These are phyloP conservation scores for Cyclotella cryptica DNA, from an alignment of 108 stramenopile genomes.

Conservation along the genomic window DNA sequence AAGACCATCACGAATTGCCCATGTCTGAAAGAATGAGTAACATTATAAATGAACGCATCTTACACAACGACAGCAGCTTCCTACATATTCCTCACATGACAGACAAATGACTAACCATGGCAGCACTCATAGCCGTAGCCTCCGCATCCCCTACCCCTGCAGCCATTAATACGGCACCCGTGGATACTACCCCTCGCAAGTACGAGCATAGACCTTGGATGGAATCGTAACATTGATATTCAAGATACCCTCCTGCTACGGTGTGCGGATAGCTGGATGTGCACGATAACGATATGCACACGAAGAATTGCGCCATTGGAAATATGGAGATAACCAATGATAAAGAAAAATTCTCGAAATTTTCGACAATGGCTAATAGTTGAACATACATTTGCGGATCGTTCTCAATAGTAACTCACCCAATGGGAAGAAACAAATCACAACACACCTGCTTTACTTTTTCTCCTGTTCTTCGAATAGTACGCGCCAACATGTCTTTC, in stretches of 20 bases:
- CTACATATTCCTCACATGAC: background rate
- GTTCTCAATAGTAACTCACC: slow-evolving; percentile 21
- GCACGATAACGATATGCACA: background rate
- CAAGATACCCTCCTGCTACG: slow-evolving; percentile 75
- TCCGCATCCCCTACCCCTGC: slow-evolving; percentile 90
- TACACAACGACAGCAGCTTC: background rate
- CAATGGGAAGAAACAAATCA: slow-evolving; percentile 76
- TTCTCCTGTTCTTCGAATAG: background rate
- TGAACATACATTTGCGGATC: too few species aligned
- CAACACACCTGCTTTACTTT: slow-evolving; percentile 25
- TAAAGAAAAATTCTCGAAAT: background rate
- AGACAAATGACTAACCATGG: slow-evolving; percentile 39
- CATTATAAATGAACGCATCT: too few species aligned
- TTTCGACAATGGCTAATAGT: background rate
- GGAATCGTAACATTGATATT: slow-evolving; percentile 92
- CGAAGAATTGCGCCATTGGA: background rate
- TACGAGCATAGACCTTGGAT: slow-evolving; percentile 95
- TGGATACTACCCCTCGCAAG: slow-evolving; percentile 88
- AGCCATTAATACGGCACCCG: slow-evolving; percentile 83
- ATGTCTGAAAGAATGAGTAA: slow-evolving; percentile 35
- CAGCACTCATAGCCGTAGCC: slow-evolving; percentile 87
- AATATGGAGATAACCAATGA: too few species aligned
- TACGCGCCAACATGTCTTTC: background rate
- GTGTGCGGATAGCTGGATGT: slow-evolving; percentile 65
- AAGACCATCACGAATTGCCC: slow-evolving; percentile 90